Evolutionary conservation across 83 land plant genomes (phyloP).

Genomic region (Isoetes engelmannii): DNA sequence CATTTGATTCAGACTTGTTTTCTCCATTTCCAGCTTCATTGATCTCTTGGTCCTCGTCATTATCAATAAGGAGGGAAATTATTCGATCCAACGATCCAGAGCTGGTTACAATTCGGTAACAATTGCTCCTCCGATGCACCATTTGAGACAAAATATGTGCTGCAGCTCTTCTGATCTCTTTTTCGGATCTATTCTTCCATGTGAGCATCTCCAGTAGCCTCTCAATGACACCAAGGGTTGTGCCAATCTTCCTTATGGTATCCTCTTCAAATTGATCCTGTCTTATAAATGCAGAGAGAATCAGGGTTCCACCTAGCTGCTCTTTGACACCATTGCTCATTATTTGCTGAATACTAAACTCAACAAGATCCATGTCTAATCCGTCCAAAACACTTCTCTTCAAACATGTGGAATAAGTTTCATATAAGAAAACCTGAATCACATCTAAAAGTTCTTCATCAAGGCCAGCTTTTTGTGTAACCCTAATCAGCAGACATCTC

Average conservation of each 20-base stretch:
- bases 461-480: neutral
- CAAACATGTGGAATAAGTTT: constrained; percentile 1
- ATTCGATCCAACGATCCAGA: neutral
- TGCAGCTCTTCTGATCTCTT: constrained; percentile 4
- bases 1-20: neutral
- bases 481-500: neutral
- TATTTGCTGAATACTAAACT: neutral
- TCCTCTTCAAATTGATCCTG: neutral
- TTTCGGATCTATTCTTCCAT: neutral
- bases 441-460: neutral
- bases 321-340: neutral
- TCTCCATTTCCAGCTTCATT: constrained; percentile 2
- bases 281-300: neutral
- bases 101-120: neutral
- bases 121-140: neutral
- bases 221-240: neutral
- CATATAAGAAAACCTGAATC: neutral
- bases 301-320: neutral
- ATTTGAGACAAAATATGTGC: neutral
- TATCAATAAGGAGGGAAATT: too few relatives aligned
- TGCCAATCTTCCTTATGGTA: neutral
- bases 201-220: neutral
- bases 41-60: neutral
- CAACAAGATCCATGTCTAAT: constrained; percentile 11
- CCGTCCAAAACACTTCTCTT: constrained; percentile 1